Evolutionary conservation across 768 basidiomycete genomes (phyloP), one percentile per base, ranked within the genome.

Genomic region (Suillus plorans): DNA sequence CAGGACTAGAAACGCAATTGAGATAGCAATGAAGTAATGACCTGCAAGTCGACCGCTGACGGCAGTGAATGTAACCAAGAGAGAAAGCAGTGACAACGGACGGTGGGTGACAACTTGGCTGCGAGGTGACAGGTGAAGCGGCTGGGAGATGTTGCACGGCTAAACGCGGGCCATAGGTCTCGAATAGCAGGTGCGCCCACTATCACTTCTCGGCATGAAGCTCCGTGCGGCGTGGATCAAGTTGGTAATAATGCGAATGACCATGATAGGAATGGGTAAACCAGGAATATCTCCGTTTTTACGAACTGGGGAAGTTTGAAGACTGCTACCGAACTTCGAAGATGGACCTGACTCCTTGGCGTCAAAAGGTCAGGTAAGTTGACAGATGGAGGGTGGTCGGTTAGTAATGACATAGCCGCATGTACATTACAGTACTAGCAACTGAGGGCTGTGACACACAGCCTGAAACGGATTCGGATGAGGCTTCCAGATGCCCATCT

Each of bases 161-260:
- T 58, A 58, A 58, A 41, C 39, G 57, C 57, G 57, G 39, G 39
- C 10, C 25, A 41, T 39, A 25, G 22, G n/a, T 58, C 22, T 58
- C 16, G 37, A 47, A 45, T 47, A 45, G 39, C 22, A 31, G 52
- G 31, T 28, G 9, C 36, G 25, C 47, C 45, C 39, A 42, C 60
- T 49, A 34, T 61, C 61, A 65, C 59, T 57, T 65, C 57, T 42
- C 16, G 36, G 61, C 34, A 55, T 55, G 20, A 55, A 55, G 47
- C 37, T 47, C 49, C 57, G 65, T 31, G 31, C 31, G 31, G 31
- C 31, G 31, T 62, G 66, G 34, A 64, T 60, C 63, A 41, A 64
- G 63, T n/a, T 60, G 4, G 44, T 45, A 49, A 64, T 64, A 47
- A 41, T 60, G 20, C 37, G 52, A 25, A 34, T 28, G 31, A 8